Base-by-base conservation (phyloP, 78 protist genomes). In the Pelomyxa schiedti region DNA sequence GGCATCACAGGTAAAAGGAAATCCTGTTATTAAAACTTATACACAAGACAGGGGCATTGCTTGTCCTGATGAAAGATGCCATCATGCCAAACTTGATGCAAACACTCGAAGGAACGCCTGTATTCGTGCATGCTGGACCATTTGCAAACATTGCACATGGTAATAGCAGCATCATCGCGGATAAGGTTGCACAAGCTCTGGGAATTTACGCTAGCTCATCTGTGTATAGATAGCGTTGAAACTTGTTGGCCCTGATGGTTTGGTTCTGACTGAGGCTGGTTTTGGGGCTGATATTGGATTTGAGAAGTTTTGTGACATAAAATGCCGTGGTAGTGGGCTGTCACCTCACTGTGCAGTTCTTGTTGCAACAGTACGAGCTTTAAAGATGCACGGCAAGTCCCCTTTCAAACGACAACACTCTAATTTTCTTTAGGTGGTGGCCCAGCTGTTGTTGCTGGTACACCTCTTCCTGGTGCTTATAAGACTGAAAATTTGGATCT, bases 101-200 rank as follows among this genome's bases (percentile, higher is more conserved):
- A 66, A 71, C 90, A 8, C 83, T 84, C 26, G 83, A 83, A 41
- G 92, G 92, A 28, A 91, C 94, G 28, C 98, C 95, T 26, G 95
- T 92, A 3, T 36, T 97, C 1, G 98, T 97, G 35, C 99, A 97
- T 74, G 95, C 96, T 9, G 99, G 99, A 42, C 99, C 99, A 39
- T 96, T 96, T 42, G 99, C 98, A 35, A 96, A 96, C 89, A 96
- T 96, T 32, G 98, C 97, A 4, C 97, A 93, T 73, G 97, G 97
- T 64, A 94, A 95, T 79, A 74, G 84, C 5, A 81, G 93, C 38
- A 91, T 96, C 72, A 65, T 96, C 36, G 99, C 99, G 36, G 98
- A 93, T 67, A 77, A 77, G 65, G 77, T 86, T 66, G n/a, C n/a
- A n/a, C n/a, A n/a, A n/a, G n/a, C n/a, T n/a, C n/a, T n/a, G 29